These are phyloP conservation scores for Penicillium sp. DNA, from an alignment of 2,329 filamentous ascomycete species.

Conservation along the genomic window DNA sequence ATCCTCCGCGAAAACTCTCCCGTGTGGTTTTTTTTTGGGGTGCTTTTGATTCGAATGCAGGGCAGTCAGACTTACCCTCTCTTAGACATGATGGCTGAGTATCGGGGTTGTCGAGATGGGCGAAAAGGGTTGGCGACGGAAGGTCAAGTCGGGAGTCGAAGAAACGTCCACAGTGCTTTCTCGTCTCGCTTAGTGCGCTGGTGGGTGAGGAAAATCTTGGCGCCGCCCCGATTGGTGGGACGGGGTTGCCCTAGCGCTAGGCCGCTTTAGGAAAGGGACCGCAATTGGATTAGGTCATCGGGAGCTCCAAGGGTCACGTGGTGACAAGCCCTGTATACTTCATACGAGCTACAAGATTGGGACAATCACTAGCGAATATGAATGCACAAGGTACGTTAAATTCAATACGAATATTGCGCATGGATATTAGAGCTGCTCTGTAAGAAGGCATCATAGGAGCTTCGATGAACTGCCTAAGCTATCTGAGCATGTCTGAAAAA, in stretches of 20 bases:
- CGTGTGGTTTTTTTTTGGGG: constrained; percentile 14
- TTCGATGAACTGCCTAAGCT: not conserved
- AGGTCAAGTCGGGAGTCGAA: constrained; percentile 39
- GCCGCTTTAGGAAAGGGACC: constrained; percentile 25
- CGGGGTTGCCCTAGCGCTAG: constrained; percentile 48
- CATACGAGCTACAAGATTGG: no score
- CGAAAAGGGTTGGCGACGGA: constrained; percentile 43
- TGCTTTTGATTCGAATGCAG: constrained; percentile 24
- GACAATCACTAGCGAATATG: not conserved
- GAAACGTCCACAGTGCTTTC: constrained; percentile 37
- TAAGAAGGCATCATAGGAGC: not conserved
- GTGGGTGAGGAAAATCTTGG: constrained; percentile 51
- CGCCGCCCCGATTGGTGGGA: constrained; percentile 37
- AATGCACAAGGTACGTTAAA: not conserved
- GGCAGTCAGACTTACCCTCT: constrained; percentile 53
- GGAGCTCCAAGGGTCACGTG: not conserved
- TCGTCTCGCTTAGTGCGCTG: constrained; percentile 53
- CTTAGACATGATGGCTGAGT: constrained; percentile 57
- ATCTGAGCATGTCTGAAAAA: not conserved
- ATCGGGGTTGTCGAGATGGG: constrained; percentile 48
- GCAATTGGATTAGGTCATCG: constrained; percentile 5
- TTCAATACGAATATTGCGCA: not conserved
- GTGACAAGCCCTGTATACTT: not conserved
- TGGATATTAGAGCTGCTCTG: not conserved
- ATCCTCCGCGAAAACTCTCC: constrained; percentile 24